Base-by-base conservation (phyloP, 805 yeast species). In the Cephaloascus albidus region DNA sequence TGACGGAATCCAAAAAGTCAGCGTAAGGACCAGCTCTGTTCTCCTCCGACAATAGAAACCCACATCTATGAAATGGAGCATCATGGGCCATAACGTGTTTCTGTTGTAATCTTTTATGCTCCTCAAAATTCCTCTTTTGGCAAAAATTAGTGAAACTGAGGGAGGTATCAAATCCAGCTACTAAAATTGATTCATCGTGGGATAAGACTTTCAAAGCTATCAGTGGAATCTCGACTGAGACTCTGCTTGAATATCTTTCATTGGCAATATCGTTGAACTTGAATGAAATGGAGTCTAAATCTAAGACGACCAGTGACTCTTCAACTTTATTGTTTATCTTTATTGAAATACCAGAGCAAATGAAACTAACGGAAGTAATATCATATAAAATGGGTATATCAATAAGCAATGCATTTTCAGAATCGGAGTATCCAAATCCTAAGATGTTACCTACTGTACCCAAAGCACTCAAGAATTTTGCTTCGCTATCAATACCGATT, bases 41-140 rank as follows among this genome's bases (percentile, higher is more conserved):
- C 12, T 68, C 66, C 4, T 67, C 69, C 3, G 73, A 70, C 6
- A 90, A 54, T 20, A 90, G 56, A 53, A 87, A 89, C 0, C 93
- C 81, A 17, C 78, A 65, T 40, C 98, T 61, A 47, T 86, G 93
- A 45, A 77, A 87, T 0, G 96, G 87, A 0, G 85, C 83, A 64
- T 93, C 98, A 49, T 86, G 84, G 4, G 63, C 46, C 16, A 74
- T 60, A 2, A 89, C 58, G 55, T 85, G 95, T 2, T 65, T 63
- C 38, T 79, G 79, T 53, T 89, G 96, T 16, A 60, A 50, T 8
- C 52, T 50, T 38, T 76, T 58, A 34, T 73, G 71, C 10, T 68
- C 67, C 0, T 53, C 54, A 44, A 70, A 70, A 42, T 75, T 63
- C 10, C 62, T 57, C 40, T 74, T 74, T 42, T 75, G 78, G 18